A percentile compares a stretch with the other conserved stretches of the same genome.
Evolutionary conservation across 2,329 filamentous ascomycete genomes (phyloP).

Genomic region (Aspergillus nomiae): DNA sequence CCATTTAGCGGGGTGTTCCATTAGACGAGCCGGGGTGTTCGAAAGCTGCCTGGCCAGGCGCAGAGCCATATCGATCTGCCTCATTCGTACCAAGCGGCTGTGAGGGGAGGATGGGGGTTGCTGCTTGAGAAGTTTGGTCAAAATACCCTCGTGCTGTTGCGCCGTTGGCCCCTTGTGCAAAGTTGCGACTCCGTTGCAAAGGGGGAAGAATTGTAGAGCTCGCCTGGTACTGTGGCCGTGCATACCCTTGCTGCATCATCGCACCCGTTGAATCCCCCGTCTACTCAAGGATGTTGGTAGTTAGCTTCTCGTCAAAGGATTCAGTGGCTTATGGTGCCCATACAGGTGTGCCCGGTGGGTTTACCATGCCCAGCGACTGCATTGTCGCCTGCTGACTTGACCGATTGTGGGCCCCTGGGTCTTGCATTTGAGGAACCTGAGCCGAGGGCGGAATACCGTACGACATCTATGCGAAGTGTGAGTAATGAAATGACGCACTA

Average conservation of each 20-base stretch:
- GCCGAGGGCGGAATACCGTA: constrained; percentile 36
- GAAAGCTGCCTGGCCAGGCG: constrained; percentile 28
- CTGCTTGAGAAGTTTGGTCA: constrained; percentile 34
- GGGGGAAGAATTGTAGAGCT: constrained; percentile 39
- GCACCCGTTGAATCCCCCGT: constrained; percentile 38
- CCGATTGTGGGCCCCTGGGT: constrained; percentile 35
- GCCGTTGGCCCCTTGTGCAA: constrained; percentile 33
- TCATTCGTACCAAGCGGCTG: constrained; percentile 34
- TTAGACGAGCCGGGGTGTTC: constrained; percentile 34
- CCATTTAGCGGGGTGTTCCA: constrained; percentile 34
- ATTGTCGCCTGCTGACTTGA: constrained; percentile 39
- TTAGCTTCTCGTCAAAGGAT: constrained; percentile 29
- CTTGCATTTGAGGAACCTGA: constrained; percentile 38
- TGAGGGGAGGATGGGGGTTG: constrained; percentile 38
- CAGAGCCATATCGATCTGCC: constrained; percentile 34
- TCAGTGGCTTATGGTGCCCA: constrained; percentile 30
- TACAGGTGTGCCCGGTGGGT: constrained; percentile 42
- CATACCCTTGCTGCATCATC: constrained; percentile 40
- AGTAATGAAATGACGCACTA: constrained; percentile 13
- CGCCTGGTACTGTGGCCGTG: constrained; percentile 35
- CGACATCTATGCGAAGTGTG: constrained; percentile 33
- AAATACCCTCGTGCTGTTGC: constrained; percentile 32
- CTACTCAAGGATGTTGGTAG: constrained; percentile 31
- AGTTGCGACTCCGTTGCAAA: constrained; percentile 35
- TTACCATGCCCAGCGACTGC: constrained; percentile 40